Percentiles rank a stretch among this genome's conserved stretches.
Evolutionary conservation across 2,329 filamentous ascomycete genomes (phyloP).

Genomic region (Karstenula rhodostoma): DNA sequence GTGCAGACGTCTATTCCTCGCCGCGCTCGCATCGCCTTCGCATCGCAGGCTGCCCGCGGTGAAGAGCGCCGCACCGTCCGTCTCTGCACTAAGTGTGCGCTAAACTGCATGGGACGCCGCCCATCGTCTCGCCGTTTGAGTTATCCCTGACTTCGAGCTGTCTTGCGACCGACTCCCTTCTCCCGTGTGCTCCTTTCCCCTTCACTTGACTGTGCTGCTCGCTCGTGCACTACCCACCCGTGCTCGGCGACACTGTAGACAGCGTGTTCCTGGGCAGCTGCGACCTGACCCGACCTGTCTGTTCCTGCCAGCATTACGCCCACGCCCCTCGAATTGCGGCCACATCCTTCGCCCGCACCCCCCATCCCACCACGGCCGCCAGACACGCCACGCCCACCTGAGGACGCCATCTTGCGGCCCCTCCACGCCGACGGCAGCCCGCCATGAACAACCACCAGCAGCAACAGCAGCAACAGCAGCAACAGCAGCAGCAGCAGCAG

Average conservation of each 20-base stretch:
- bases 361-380: slow-evolving; percentile 17
- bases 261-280: slow-evolving; percentile 1
- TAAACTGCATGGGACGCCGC: slow-evolving; percentile 7
- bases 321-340: slow-evolving; percentile 24
- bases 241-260: slow-evolving; percentile 6
- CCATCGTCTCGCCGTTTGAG: slow-evolving; percentile 26
- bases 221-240: slow-evolving; percentile 7
- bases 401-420: slow-evolving; percentile 15
- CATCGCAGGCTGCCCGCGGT: slow-evolving; percentile 1
- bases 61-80: not conserved
- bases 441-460: slow-evolving; percentile 49
- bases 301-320: slow-evolving; percentile 13
- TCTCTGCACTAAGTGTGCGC: slow-evolving; percentile 10
- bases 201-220: slow-evolving; percentile 23
- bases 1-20: not conserved
- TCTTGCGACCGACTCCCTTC: slow-evolving; percentile 23
- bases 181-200: slow-evolving; percentile 27
- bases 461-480: slow-evolving; percentile 48
- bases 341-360: slow-evolving; percentile 16
- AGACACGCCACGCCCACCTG: slow-evolving; percentile 16
- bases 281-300: slow-evolving; percentile 9
- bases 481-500: slow-evolving; percentile 50
- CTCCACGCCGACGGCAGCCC: slow-evolving; percentile 18
- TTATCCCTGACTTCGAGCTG: slow-evolving; percentile 39
- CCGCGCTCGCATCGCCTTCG: not conserved